Evolutionary conservation across 345 rosid genomes (phyloP).

Genomic region (Lepidium didymum): DNA sequence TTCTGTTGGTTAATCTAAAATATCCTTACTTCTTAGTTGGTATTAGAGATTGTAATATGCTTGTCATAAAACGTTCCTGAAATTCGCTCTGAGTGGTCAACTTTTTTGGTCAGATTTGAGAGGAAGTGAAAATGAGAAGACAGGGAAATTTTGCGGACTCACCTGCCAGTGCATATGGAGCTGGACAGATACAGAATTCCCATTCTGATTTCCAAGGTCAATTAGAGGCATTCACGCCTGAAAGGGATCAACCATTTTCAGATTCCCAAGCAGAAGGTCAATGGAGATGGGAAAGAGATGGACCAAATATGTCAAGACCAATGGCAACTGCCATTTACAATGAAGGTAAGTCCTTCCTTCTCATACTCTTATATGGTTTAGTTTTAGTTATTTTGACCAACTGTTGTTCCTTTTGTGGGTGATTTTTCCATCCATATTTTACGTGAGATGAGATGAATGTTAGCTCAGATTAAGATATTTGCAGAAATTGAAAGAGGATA

Average conservation of each 20-base stretch:
- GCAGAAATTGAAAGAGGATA: background rate
- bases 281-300: constrained; percentile 79
- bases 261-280: constrained; percentile 50
- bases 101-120: background rate
- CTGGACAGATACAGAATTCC: constrained; percentile 55
- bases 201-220: constrained; percentile 68
- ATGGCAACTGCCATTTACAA: constrained; percentile 41
- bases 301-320: constrained; percentile 50
- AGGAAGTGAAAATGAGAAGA: constrained; percentile 47
- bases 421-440: background rate
- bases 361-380: background rate
- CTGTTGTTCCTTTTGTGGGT: background rate
- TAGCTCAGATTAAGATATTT: background rate
- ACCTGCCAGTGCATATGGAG: constrained; percentile 46
- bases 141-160: constrained; percentile 56
- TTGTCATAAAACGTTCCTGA: background rate
- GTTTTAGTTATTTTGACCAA: background rate
- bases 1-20: background rate
- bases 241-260: constrained; percentile 53
- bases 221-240: constrained; percentile 89
- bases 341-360: constrained; percentile 41
- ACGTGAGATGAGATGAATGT: background rate
- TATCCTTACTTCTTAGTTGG: background rate
- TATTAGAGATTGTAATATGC: background rate
- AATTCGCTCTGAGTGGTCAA: background rate